Evolutionary conservation across 306 rosid species (phyloP).

Genomic region (Pterocarpus santalinus): DNA sequence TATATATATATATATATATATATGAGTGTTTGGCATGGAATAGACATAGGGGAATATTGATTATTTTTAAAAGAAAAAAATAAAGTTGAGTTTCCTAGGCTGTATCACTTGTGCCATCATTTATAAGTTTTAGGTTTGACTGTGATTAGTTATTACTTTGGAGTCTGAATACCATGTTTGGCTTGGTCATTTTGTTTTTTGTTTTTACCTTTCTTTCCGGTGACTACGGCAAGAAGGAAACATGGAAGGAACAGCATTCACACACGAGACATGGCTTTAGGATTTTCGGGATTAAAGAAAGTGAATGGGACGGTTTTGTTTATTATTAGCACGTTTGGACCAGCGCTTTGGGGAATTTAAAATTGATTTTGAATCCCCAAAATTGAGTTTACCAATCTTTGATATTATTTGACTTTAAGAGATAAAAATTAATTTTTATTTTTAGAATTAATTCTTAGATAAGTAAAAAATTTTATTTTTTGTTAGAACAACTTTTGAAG

Average conservation of each 20-base stretch:
- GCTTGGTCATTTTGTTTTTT: not conserved
- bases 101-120: constrained; percentile 11
- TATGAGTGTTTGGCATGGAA: constrained; percentile 10
- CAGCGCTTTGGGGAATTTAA: too few species aligned
- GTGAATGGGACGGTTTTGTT: not conserved
- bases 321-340: too few species aligned
- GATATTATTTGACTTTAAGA: too few species aligned
- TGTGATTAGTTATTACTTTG: not conserved
- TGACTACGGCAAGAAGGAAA: constrained; percentile 1
- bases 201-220: not conserved
- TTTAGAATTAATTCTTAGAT: too few species aligned
- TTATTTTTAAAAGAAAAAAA: too few species aligned
- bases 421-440: too few species aligned
- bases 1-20: too few species aligned
- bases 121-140: constrained; percentile 28
- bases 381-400: too few species aligned
- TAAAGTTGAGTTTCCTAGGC: not conserved
- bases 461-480: too few species aligned
- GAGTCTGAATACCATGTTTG: not conserved
- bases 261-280: not conserved
- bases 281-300: not conserved
- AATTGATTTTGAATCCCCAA: too few species aligned
- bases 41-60: not conserved
- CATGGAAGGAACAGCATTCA: constrained; percentile 33
- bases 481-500: too few species aligned